phyloP scores from a whole-genome alignment of 1,284 basidiomycete species.

The Phellinidium pouzarii region DNA sequence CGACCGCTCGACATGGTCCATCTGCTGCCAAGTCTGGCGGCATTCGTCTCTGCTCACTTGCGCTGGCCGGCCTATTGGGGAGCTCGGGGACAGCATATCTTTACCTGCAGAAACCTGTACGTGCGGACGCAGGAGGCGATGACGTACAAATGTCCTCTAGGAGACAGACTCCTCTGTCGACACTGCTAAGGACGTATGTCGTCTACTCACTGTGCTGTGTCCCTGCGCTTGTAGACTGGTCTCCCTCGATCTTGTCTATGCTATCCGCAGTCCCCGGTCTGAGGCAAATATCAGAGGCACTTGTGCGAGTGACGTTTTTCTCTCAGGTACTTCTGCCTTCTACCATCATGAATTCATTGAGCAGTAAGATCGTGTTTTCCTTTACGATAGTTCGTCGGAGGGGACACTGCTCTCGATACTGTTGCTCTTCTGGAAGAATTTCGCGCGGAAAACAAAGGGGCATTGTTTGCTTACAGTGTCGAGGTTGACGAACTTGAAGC shows the following conservation, averaged over 20 bases:
- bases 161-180: conserved; percentile 28
- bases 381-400: conserved; percentile 71
- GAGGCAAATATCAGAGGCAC: conserved; percentile 55
- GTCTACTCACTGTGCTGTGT: conserved; percentile 80
- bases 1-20: not conserved
- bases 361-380: not conserved
- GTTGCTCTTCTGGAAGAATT: conserved; percentile 60
- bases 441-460: conserved; percentile 63
- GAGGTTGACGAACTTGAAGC: conserved; percentile 68
- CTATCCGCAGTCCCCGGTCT: conserved; percentile 64
- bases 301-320: conserved; percentile 84
- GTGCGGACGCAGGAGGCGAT: not conserved
- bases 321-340: conserved; percentile 46
- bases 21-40: not conserved
- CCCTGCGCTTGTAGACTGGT: conserved; percentile 70
- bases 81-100: not conserved
- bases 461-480: conserved; percentile 80
- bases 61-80: not conserved
- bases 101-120: not conserved
- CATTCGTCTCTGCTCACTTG: not conserved
- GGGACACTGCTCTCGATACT: conserved; percentile 70
- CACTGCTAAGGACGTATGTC: conserved; percentile 62
- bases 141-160: not conserved
- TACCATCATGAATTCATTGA: not conserved
- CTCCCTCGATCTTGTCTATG: conserved; percentile 62